Conservation (phyloP, 2,329 filamentous ascomycete genomes). For the Cladobotryum mycophilum region DNA sequence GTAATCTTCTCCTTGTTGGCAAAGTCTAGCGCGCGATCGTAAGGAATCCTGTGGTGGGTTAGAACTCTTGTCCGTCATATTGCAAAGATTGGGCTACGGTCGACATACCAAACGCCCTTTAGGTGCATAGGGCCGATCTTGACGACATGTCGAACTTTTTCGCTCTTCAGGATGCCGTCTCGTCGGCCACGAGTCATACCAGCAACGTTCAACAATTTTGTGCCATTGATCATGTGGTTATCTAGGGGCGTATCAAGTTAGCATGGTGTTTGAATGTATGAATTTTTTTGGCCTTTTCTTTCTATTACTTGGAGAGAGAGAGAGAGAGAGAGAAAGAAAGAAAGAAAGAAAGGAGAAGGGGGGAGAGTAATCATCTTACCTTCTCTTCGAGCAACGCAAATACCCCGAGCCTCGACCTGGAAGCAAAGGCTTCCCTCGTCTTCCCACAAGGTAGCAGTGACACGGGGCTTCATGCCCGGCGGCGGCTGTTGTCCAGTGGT, state of each 20-base stretch:
- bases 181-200: constrained; percentile 95
- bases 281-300: no score
- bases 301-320: no score
- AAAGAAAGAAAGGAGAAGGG: no score
- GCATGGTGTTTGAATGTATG: neutral
- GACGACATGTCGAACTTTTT: constrained; percentile 93
- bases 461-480: constrained; percentile 89
- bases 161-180: constrained; percentile 95
- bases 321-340: no score
- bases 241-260: constrained; percentile 45
- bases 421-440: constrained; percentile 97
- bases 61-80: constrained; percentile 15
- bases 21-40: constrained; percentile 94
- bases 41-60: constrained; percentile 71
- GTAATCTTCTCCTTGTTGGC: constrained; percentile 99
- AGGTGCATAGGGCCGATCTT: constrained; percentile 99
- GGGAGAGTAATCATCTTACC: constrained; percentile 44
- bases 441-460: constrained; percentile 96
- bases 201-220: constrained; percentile 92
- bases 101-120: constrained; percentile 86
- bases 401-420: constrained; percentile 91
- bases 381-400: constrained; percentile 91
- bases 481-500: constrained; percentile 89
- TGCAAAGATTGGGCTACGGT: constrained; percentile 9
- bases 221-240: constrained; percentile 99